Percentiles rank a stretch among this genome's conserved stretches.
These are phyloP conservation scores for Delonix regia DNA, from an alignment of 306 rosid species.

Conservation along the genomic window DNA sequence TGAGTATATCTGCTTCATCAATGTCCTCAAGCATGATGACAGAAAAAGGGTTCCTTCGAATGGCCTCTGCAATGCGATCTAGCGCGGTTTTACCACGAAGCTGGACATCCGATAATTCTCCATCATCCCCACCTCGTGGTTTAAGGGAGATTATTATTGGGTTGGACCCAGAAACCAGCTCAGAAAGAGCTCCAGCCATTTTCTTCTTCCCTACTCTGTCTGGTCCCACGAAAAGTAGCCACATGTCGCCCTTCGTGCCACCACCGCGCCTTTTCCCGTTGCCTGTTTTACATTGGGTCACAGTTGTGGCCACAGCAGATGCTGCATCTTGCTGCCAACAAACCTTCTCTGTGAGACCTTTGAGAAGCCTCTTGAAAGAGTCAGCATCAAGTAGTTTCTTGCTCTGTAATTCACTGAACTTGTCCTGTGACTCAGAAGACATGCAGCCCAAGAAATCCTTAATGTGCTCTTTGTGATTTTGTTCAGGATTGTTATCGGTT, in stretches of 20 bases:
- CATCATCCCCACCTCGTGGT: conserved; percentile 54
- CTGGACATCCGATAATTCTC: conserved; percentile 59
- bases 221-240: conserved; percentile 88
- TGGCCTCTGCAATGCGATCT: conserved; percentile 83
- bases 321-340: conserved; percentile 99
- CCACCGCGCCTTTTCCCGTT: conserved; percentile 64
- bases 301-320: conserved; percentile 73
- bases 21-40: conserved; percentile 88
- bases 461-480: conserved; percentile 51
- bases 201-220: conserved; percentile 92
- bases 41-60: conserved; percentile 75
- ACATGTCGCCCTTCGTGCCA: conserved; percentile 71
- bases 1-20: conserved; percentile 64
- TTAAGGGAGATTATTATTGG: conserved; percentile 70
- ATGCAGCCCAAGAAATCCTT: conserved; percentile 73
- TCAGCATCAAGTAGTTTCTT: conserved; percentile 67
- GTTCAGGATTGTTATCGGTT: conserved; percentile 41
- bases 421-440: conserved; percentile 74
- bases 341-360: conserved; percentile 78
- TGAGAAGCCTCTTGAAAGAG: conserved; percentile 79
- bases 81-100: conserved; percentile 83
- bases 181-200: conserved; percentile 91
- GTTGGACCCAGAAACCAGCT: conserved; percentile 69
- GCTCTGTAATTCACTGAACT: conserved; percentile 53
- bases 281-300: conserved; percentile 78